A percentile compares a stretch with the other conserved stretches of the same genome.
Evolutionary conservation across 768 basidiomycete genomes (phyloP).

Genomic region (Chiua virens): DNA sequence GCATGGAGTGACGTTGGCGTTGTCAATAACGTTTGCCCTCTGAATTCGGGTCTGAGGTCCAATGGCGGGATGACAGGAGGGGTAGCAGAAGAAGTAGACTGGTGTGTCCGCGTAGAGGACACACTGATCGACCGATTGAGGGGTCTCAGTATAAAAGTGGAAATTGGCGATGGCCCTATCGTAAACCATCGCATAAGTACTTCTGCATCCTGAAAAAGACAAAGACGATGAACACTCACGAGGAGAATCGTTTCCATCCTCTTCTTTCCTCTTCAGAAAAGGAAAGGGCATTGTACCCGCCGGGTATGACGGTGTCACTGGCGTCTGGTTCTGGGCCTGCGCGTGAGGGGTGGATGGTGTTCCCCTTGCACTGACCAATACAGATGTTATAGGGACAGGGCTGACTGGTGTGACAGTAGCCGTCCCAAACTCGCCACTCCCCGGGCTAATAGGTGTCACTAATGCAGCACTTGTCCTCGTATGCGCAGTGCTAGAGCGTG

Average conservation of each 20-base stretch:
- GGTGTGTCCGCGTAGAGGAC: slow-evolving; percentile 59
- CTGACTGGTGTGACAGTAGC: slow-evolving; percentile 30
- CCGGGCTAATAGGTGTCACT: slow-evolving; percentile 27
- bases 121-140: slow-evolving; percentile 67
- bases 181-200: slow-evolving; percentile 2
- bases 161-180: slow-evolving; percentile 51
- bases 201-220: background rate
- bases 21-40: slow-evolving; percentile 30
- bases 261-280: slow-evolving; percentile 28
- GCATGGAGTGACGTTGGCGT: slow-evolving; percentile 28
- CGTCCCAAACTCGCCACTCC: slow-evolving; percentile 15
- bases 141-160: slow-evolving; percentile 61
- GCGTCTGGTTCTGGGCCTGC: slow-evolving; percentile 24
- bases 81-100: slow-evolving; percentile 41
- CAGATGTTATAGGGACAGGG: slow-evolving; percentile 29
- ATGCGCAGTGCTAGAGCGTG: slow-evolving; percentile 27
- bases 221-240: slow-evolving; percentile 38
- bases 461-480: slow-evolving; percentile 34
- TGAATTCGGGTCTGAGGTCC: slow-evolving; percentile 57
- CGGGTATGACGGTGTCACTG: slow-evolving; percentile 20
- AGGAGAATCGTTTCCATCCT: slow-evolving; percentile 30
- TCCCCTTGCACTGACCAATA: slow-evolving; percentile 19
- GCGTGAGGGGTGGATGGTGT: slow-evolving; percentile 9
- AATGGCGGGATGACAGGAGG: slow-evolving; percentile 58
- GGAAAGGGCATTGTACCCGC: slow-evolving; percentile 20